Evolutionary conservation across 2,329 filamentous ascomycete genomes (phyloP), one percentile per base, ranked within the genome.

Genomic region (Neofusicoccum umdonicola): DNA sequence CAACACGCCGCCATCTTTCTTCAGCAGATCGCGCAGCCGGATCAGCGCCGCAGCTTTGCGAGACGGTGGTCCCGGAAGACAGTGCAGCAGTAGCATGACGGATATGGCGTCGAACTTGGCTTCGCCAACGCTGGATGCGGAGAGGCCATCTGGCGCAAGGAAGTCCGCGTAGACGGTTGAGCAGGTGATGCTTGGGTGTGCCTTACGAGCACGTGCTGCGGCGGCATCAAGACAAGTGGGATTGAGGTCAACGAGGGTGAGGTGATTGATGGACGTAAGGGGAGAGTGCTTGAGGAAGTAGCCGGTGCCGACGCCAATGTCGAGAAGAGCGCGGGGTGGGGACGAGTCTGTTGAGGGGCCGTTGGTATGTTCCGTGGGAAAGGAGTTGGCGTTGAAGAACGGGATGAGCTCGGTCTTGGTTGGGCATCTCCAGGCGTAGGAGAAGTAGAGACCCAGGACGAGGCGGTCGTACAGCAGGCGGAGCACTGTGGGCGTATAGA

Each of bases 61-160:
- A 74, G 70, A 11, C 66, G 70, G 9, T 81, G 67, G 5, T 74
- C 63, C 1, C 68, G 65, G 67, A 76, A 78, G 54, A 78, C 47
- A 63, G 12, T 63, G 61, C 37, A 63, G 61, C 22, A 63, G n/a
- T 8, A 54, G 39, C 37, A 52, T 54, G 4, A 37, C 22, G 13
- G 77, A 77, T 52, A 84, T 78, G 0, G 79, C 79, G 67, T 80
- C 76, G 67, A 79, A 83, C 51, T 67, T 69, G 15, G 41, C 19
- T 8, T 12, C 35, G 1, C 35, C 35, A 2, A 39, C 12, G 35
- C 35, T 12, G 4, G 7, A 8, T 9, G 35, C 35, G 12, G 3
- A 8, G 34, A 51, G n/a, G 9, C 9, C 35, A 1, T 39, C 34
- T 8, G 34, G 27, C 13, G 48, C 22, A 15, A 51, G 48, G n/a